Conservation (phyloP, 768 basidiomycete species). For the Amylocystis lapponica region DNA sequence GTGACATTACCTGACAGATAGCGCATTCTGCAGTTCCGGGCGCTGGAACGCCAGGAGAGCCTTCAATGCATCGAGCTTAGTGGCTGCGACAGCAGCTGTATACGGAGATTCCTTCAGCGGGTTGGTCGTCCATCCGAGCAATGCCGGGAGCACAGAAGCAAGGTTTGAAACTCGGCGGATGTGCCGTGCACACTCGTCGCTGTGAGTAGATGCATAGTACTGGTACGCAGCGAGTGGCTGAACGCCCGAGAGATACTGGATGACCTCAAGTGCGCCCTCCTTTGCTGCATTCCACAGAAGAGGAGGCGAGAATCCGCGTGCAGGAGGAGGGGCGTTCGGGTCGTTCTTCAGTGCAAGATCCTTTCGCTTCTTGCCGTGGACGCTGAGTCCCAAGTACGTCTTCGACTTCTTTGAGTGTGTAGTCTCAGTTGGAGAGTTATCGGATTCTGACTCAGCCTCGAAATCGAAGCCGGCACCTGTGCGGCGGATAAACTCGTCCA, state of each 20-base stretch:
- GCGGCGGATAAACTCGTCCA: slow-evolving; percentile 54
- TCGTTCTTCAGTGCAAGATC: slow-evolving; percentile 48
- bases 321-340: too few species aligned
- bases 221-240: slow-evolving; percentile 46
- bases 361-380: slow-evolving; percentile 56
- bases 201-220: slow-evolving; percentile 39
- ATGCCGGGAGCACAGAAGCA: slow-evolving; percentile 37
- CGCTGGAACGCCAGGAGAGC: too few species aligned
- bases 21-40: too few species aligned
- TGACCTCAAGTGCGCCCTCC: slow-evolving; percentile 22
- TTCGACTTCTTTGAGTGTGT: too few species aligned
- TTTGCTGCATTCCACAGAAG: slow-evolving; percentile 42
- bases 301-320: too few species aligned
- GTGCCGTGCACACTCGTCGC: slow-evolving; percentile 37
- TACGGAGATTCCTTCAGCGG: slow-evolving; percentile 42
- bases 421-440: slow-evolving; percentile 33
- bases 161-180: slow-evolving; percentile 33
- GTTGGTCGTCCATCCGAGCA: slow-evolving; percentile 46
- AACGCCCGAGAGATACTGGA: slow-evolving; percentile 44
- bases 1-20: too few species aligned
- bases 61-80: too few species aligned
- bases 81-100: too few species aligned
- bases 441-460: slow-evolving; percentile 6
- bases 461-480: slow-evolving; percentile 33
- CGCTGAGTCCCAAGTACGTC: slow-evolving; percentile 53